Conservation (phyloP, 306 rosid genomes). For the Clitoria ternatea region DNA sequence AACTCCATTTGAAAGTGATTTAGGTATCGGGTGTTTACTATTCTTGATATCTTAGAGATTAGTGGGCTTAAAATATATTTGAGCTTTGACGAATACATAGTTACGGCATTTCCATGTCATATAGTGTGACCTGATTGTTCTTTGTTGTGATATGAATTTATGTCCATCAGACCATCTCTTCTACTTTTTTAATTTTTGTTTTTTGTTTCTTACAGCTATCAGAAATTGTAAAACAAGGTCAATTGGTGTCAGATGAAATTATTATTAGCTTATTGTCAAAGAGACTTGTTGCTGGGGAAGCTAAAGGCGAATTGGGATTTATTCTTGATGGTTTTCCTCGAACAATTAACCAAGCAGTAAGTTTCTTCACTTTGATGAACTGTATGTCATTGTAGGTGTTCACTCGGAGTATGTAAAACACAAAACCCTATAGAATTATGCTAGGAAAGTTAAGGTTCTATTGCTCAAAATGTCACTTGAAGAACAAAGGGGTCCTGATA, state of each 20-base stretch:
- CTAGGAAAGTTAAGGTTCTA: too few relatives aligned
- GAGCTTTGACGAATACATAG: constrained; percentile 1
- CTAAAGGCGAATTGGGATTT: constrained; percentile 75
- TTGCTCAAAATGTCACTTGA: too few relatives aligned
- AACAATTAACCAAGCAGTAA: constrained; percentile 86
- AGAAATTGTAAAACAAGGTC: constrained; percentile 85
- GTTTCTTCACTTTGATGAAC: constrained; percentile 37
- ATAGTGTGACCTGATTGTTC: constrained; percentile 2
- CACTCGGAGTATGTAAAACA: too few relatives aligned
- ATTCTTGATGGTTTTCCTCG: constrained; percentile 99
- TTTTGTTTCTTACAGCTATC: constrained; percentile 57
- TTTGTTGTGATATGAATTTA: constrained; percentile 5
- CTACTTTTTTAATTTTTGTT: not conserved
- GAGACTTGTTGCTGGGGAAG: constrained; percentile 70
- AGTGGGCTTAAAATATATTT: not conserved
- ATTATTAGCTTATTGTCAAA: constrained; percentile 77
- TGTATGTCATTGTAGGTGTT: constrained; percentile 6
- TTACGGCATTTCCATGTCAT: not conserved
- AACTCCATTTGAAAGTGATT: not conserved
- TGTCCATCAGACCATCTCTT: not conserved
- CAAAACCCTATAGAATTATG: too few relatives aligned
- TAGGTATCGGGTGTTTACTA: not conserved
- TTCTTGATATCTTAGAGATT: not conserved
- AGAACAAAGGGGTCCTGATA: too few relatives aligned
- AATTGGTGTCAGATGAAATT: constrained; percentile 89